Base-by-base conservation (phyloP, 192 early-diverging fungal genomes). In the Backusella parvicylindrica region DNA sequence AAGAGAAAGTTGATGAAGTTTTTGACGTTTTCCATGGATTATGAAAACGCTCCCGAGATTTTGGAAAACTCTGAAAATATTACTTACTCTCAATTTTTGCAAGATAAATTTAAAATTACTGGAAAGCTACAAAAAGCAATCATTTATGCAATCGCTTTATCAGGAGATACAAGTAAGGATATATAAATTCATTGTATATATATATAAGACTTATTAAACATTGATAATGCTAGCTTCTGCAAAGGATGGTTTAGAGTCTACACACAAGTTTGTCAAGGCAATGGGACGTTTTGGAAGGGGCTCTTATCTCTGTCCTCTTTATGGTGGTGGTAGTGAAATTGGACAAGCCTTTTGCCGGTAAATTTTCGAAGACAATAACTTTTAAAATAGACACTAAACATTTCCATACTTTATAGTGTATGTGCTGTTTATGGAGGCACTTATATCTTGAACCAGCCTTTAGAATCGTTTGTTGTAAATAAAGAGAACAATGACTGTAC, bases 1-100 rank as follows among this genome's bases (percentile, higher is more conserved):
- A 98, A 98, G 81, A 85, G 97, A 72, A 88, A 91, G 64, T 77
- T 98, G 78, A 98, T 98, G 97, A 89, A 91, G 75, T 92, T 97
- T 73, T 79, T 98, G 71, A 91, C 89, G 2, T 84, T 86, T 75
- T 84, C 91, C 12, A 72, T 86, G 69, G 84, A 89, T 67, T 79
- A 84, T 30, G 87, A 84, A 41, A 79, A 79, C 13, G 75, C 80
- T 35, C 72, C 72, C 49, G 76, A 76, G 5, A 65, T 79, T 30
- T 74, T 79, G 71, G 56, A 79, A 65, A n/a, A 18, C 8, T 84
- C 82, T 70, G 82, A 82, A 49, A 53, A 74, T 21, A 83, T 80
- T 28, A 73, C 79, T 1, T 88, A 80, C 64, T 70, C 63, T 0
- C 64, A 78, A 28, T 86, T 92, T 69, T 77, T 92, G 2, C 67